phyloP scores from a whole-genome alignment of 73 alveolate species.

The Stentor roeselii region DNA sequence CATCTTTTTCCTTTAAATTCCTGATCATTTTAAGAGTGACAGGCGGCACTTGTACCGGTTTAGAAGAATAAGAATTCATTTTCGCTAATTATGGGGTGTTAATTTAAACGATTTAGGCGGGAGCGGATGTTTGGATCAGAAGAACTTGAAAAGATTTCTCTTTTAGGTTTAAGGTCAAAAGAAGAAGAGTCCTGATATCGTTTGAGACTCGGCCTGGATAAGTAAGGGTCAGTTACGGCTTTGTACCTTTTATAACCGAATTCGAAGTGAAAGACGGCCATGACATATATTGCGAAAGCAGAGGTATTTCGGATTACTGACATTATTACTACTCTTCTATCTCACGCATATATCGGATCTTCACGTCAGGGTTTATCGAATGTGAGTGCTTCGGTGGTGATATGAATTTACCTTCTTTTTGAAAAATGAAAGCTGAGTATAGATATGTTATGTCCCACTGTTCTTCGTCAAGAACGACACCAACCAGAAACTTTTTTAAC shows the following conservation, averaged over 20 bases:
- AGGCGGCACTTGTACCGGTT: too few relatives aligned
- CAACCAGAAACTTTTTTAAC: not conserved
- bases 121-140: not conserved
- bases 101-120: not conserved
- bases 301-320: not conserved
- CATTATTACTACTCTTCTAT: not conserved
- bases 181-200: not conserved
- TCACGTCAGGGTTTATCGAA: not conserved
- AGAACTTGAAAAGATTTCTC: not conserved
- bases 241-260: not conserved
- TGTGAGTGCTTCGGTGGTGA: conserved; percentile 18
- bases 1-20: too few relatives aligned
- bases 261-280: not conserved
- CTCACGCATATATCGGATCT: not conserved
- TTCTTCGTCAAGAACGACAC: not conserved
- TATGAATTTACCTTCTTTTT: conserved; percentile 31
- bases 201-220: not conserved
- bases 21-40: too few relatives aligned
- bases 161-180: too few relatives aligned
- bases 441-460: conserved; percentile 45
- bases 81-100: too few relatives aligned
- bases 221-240: not conserved
- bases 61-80: too few relatives aligned
- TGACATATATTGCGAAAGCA: not conserved
- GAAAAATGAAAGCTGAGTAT: conserved; percentile 45